Evolutionary conservation across 2,329 filamentous ascomycete species (phyloP).

Genomic region (Purpureocillium lavendulum): DNA sequence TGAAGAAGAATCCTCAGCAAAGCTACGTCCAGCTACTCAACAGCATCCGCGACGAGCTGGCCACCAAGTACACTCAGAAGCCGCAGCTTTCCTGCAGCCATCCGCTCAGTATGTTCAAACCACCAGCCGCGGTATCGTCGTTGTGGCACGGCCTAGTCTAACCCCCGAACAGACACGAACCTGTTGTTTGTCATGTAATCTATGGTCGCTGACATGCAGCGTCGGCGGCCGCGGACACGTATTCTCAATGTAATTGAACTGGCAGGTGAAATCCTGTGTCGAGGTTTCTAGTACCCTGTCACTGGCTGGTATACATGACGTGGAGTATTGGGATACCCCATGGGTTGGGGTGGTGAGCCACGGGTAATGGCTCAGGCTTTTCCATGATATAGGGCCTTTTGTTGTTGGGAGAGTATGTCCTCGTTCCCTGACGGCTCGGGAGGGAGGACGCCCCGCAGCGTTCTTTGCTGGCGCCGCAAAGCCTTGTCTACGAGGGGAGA

Average conservation of each 20-base stretch:
- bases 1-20: conserved; percentile 96
- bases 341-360: too few species aligned
- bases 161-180: conserved; percentile 40
- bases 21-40: conserved; percentile 96
- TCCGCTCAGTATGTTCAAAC: conserved; percentile 66
- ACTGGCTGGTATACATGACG: neutral
- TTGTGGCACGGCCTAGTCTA: conserved; percentile 1
- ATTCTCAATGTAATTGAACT: too few species aligned
- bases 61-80: conserved; percentile 85
- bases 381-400: too few species aligned
- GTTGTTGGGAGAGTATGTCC: too few species aligned
- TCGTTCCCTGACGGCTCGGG: too few species aligned
- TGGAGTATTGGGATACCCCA: neutral
- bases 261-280: too few species aligned
- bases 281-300: neutral
- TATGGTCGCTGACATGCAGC: neutral
- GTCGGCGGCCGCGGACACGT: too few species aligned
- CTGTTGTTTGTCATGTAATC: conserved; percentile 53
- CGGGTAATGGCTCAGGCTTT: too few species aligned
- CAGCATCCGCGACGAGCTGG: conserved; percentile 87
- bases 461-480: too few species aligned
- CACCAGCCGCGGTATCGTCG: neutral
- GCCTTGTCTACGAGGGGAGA: too few species aligned
- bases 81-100: conserved; percentile 96
- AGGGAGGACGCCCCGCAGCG: too few species aligned